Evolutionary conservation across 2,329 filamentous ascomycete species (phyloP).

Genomic region (Apiospora malaysiana): DNA sequence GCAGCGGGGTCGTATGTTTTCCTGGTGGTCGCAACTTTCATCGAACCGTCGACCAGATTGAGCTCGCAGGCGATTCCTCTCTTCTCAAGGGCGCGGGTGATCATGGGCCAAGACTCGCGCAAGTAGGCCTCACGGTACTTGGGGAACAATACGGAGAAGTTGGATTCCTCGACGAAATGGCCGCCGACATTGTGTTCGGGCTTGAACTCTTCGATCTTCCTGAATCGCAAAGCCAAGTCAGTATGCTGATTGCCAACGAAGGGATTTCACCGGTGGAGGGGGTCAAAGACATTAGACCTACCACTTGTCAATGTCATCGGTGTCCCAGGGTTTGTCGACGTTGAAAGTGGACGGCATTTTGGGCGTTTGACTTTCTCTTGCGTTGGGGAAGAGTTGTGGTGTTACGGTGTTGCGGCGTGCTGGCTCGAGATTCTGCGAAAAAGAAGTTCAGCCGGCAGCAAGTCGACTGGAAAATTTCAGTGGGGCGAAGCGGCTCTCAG

Average conservation of each 20-base stretch:
- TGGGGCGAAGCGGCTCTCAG: constrained; percentile 15
- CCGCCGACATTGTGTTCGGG: constrained; percentile 89
- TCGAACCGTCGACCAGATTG: constrained; percentile 92
- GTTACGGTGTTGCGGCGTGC: neutral
- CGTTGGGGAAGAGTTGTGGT: neutral
- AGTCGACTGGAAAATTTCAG: constrained; percentile 16
- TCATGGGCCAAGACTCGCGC: constrained; percentile 83
- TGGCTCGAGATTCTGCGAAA: constrained; percentile 4
- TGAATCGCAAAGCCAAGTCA: constrained; percentile 20
- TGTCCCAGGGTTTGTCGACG: constrained; percentile 69
- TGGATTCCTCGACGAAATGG: constrained; percentile 90
- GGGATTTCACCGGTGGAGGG: neutral
- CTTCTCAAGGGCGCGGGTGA: constrained; percentile 87
- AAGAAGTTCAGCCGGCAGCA: constrained; percentile 1
- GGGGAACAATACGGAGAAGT: constrained; percentile 61
- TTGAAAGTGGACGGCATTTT: constrained; percentile 25
- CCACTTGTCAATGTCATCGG: constrained; percentile 97
- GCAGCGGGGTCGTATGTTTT: constrained; percentile 89
- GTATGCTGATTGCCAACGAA: neutral
- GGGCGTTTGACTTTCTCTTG: neutral
- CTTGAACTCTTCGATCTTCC: constrained; percentile 34
- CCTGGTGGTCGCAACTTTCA: constrained; percentile 94
- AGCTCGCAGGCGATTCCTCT: constrained; percentile 88
- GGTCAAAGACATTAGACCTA: constrained; percentile 40
- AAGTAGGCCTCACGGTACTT: constrained; percentile 97